Conservation (phyloP, 768 basidiomycete genomes). For the Termitomyces sp. region DNA sequence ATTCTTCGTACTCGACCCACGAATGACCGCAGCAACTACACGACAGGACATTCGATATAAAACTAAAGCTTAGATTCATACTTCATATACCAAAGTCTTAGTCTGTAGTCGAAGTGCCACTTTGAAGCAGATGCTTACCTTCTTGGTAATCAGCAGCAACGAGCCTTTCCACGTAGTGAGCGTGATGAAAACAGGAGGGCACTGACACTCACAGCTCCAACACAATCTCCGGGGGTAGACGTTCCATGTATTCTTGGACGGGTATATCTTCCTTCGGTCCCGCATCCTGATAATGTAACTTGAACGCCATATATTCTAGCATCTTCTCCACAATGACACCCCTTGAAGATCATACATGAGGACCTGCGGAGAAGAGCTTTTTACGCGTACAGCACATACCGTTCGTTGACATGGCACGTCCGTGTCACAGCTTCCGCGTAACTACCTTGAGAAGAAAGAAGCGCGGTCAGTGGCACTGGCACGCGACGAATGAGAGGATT, state of each 20-base stretch:
- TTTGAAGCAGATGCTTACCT: background rate
- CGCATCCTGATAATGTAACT: constrained; percentile 68
- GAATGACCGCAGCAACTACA: background rate
- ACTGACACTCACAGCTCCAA: constrained; percentile 72
- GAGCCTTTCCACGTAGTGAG: background rate
- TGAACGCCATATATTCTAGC: constrained; percentile 87
- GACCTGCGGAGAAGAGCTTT: background rate
- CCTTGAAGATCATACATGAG: constrained; percentile 23
- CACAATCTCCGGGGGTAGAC: constrained; percentile 83
- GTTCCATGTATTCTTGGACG: constrained; percentile 69
- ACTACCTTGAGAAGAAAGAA: constrained; percentile 40
- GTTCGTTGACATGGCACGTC: constrained; percentile 65
- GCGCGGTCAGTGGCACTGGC: background rate
- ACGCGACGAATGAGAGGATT: background rate
- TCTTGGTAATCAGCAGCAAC: constrained; percentile 15
- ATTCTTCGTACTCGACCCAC: background rate
- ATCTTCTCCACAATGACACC: constrained; percentile 82
- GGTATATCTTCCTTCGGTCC: constrained; percentile 77
- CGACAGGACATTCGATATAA: background rate
- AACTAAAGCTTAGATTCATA: background rate
- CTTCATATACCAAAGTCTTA: background rate
- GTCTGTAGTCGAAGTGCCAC: background rate
- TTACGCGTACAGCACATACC: constrained; percentile 39
- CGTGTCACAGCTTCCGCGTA: constrained; percentile 75
- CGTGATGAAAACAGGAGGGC: background rate